Conservation (phyloP, 352 stramenopile species). For the Pythium dissotocum region DNA sequence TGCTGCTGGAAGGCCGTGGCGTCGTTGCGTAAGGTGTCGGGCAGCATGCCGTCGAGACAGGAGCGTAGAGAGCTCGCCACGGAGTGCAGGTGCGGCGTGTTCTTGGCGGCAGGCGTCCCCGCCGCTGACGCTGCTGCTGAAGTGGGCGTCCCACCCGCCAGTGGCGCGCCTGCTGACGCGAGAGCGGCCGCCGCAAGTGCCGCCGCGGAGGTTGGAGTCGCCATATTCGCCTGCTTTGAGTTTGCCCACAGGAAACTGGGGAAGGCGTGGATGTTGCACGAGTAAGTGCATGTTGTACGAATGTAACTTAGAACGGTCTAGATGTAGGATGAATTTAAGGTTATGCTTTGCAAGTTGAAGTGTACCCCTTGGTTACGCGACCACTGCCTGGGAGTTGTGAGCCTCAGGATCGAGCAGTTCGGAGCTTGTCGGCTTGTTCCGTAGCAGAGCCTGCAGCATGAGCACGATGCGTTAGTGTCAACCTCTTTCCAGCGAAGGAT, state of each 20-base stretch:
- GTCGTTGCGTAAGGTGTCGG: slow-evolving; percentile 83
- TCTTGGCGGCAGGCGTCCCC: slow-evolving; percentile 42
- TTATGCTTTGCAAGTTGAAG: slow-evolving; percentile 27
- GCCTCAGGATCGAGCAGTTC: not conserved
- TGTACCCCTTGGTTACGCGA: slow-evolving; percentile 9
- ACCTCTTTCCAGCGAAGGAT: no score
- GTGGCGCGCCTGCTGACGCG: not conserved
- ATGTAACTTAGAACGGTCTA: slow-evolving; percentile 10
- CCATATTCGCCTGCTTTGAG: slow-evolving; percentile 10
- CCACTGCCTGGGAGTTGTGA: not conserved
- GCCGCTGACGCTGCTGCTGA: not conserved
- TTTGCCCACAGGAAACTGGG: not conserved
- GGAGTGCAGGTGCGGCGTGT: slow-evolving; percentile 76
- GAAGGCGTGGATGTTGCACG: slow-evolving; percentile 10
- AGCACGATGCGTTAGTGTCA: not conserved
- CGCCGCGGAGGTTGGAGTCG: slow-evolving; percentile 24
- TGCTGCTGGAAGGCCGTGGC: slow-evolving; percentile 70
- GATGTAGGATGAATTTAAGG: not conserved
- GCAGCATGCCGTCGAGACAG: slow-evolving; percentile 84
- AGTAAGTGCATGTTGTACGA: slow-evolving; percentile 22
- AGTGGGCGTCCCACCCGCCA: not conserved
- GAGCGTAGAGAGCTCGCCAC: slow-evolving; percentile 80
- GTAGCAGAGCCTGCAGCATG: slow-evolving; percentile 9
- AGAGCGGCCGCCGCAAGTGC: slow-evolving; percentile 15
- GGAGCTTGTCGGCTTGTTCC: slow-evolving; percentile 8